Conservation (phyloP, 2,329 filamentous ascomycete genomes). For the Chrysoporthe austroafricana region DNA sequence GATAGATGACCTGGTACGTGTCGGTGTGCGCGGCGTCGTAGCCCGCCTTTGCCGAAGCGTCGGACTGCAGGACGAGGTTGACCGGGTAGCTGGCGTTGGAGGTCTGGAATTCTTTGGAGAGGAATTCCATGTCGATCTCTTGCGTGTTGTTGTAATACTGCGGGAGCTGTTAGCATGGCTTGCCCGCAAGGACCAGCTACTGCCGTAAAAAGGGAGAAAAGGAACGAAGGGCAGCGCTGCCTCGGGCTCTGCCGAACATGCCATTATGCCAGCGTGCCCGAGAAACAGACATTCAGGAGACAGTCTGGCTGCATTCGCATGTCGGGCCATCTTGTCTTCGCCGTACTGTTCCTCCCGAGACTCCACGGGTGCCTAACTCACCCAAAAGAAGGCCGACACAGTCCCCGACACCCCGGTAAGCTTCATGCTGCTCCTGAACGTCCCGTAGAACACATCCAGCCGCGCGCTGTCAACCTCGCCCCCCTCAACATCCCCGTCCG, state of each 20-base stretch:
- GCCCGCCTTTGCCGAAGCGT: constrained; percentile 58
- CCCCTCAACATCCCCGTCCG: constrained; percentile 58
- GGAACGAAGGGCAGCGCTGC: neutral
- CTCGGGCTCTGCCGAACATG: neutral
- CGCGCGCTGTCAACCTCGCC: constrained; percentile 67
- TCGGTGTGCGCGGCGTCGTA: constrained; percentile 65
- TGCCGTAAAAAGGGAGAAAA: neutral
- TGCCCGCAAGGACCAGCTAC: neutral
- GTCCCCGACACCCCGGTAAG: constrained; percentile 65
- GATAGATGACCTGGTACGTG: constrained; percentile 59
- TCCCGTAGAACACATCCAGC: constrained; percentile 69
- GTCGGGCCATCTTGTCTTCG: neutral
- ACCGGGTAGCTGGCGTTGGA: constrained; percentile 58
- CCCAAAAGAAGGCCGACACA: constrained; percentile 81
- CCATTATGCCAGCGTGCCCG: neutral
- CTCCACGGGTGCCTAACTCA: constrained; percentile 40
- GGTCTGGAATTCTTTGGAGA: constrained; percentile 66
- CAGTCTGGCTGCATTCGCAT: too few relatives aligned
- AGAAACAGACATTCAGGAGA: neutral
- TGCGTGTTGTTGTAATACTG: constrained; percentile 79
- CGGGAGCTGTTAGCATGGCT: constrained; percentile 24
- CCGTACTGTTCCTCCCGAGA: neutral
- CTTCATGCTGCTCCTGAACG: constrained; percentile 70
- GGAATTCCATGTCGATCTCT: constrained; percentile 81
- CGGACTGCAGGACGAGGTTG: constrained; percentile 77